A percentile compares a stretch with the other conserved stretches of the same genome.
phyloP scores from a whole-genome alignment of 2,329 filamentous ascomycete species.

The Aureobasidium namibiae region DNA sequence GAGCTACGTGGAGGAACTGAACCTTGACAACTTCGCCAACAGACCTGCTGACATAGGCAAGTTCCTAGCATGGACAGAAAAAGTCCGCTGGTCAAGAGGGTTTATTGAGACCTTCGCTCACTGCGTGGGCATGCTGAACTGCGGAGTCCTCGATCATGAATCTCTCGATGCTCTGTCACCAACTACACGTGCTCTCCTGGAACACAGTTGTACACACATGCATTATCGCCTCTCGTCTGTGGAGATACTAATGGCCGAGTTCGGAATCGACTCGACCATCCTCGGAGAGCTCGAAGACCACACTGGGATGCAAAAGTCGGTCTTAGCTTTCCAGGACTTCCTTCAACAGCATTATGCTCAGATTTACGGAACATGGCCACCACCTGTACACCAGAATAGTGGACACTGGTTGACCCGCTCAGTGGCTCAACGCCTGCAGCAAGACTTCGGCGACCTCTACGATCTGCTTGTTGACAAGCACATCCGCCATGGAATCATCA shows the following conservation, averaged over 20 bases:
- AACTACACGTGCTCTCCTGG: constrained; percentile 34
- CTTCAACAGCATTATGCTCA: constrained; percentile 50
- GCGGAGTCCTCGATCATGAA: constrained; percentile 9
- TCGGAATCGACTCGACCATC: constrained; percentile 51
- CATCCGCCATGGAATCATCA: not conserved
- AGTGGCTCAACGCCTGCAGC: constrained; percentile 49
- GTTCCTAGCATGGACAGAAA: constrained; percentile 58
- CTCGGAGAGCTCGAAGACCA: constrained; percentile 25
- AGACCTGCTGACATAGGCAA: constrained; percentile 52
- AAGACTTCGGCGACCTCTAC: constrained; percentile 61
- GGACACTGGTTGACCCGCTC: constrained; percentile 51
- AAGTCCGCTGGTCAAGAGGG: constrained; percentile 55
- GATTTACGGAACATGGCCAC: constrained; percentile 54
- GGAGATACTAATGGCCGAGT: constrained; percentile 46
- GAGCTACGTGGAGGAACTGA: constrained; percentile 19
- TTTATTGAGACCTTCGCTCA: constrained; percentile 62
- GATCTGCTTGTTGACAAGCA: constrained; percentile 56
- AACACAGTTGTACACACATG: constrained; percentile 55
- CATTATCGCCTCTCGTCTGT: constrained; percentile 56
- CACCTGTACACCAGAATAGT: constrained; percentile 13
- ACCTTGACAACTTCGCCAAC: constrained; percentile 57
- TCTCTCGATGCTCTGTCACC: not conserved
- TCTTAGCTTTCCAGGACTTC: constrained; percentile 54
- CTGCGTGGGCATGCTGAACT: constrained; percentile 50
- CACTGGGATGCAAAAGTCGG: constrained; percentile 43